Percentiles rank a stretch among this genome's conserved stretches.
Evolutionary conservation across 2,329 filamentous ascomycete genomes (phyloP).

Genomic region (Fonsecaea multimorphosa): DNA sequence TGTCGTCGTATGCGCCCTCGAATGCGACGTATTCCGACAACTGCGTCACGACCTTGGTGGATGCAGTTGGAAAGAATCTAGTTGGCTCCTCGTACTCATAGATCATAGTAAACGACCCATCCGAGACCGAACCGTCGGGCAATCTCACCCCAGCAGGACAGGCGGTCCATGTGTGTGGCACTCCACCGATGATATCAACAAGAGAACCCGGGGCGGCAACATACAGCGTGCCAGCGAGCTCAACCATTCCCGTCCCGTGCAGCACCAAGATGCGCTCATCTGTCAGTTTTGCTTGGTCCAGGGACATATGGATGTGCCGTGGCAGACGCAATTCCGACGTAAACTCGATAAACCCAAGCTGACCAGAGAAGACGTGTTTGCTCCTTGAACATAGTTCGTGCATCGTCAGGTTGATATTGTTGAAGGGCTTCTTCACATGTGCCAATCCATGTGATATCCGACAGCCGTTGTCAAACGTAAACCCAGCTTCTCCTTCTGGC

Average conservation of each 20-base stretch:
- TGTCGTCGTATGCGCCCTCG: background rate
- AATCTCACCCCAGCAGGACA: conserved; percentile 7
- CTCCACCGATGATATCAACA: conserved; percentile 3
- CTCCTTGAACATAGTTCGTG: no score
- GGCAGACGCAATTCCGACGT: conserved; percentile 4
- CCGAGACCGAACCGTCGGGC: background rate
- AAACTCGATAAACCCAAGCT: conserved; percentile 16
- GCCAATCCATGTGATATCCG: no score
- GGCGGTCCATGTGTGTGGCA: conserved; percentile 19
- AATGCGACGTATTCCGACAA: background rate
- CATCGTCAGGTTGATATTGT: no score
- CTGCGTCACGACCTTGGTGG: background rate
- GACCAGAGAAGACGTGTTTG: background rate
- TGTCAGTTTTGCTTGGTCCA: background rate
- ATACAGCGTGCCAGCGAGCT: conserved; percentile 3
- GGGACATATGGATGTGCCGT: conserved; percentile 12
- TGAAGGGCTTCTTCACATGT: no score
- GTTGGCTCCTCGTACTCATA: conserved; percentile 15
- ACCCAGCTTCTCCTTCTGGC: no score
- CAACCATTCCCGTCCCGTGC: conserved; percentile 2
- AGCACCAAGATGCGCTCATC: conserved; percentile 12
- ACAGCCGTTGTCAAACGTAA: no score
- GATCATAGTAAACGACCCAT: background rate
- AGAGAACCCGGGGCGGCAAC: background rate
- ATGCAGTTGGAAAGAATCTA: conserved; percentile 10